phyloP scores from a whole-genome alignment of 495 filamentous ascomycete species.

The Pyrenula massariospora region DNA sequence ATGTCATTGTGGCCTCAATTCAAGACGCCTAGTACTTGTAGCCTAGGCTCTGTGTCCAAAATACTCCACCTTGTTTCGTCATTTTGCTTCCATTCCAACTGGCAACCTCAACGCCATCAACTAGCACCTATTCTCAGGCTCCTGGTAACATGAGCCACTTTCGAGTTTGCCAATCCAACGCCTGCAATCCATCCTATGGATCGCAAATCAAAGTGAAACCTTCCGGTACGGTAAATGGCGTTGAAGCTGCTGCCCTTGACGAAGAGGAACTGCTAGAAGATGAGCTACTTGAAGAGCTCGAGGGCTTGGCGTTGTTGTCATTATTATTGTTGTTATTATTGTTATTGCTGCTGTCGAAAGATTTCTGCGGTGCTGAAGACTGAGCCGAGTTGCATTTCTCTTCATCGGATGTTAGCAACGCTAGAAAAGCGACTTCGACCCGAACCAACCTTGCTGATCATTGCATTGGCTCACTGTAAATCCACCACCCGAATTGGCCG shows the following conservation, averaged over 20 bases:
- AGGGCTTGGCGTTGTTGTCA: neutral
- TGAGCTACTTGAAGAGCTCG: neutral
- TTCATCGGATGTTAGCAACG: constrained; percentile 11
- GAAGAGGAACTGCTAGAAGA: constrained; percentile 1
- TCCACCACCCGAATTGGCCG: constrained; percentile 2
- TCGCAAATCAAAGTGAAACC: neutral
- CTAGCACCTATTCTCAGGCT: too few species aligned
- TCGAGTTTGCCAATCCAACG: too few species aligned
- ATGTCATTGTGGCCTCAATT: too few species aligned
- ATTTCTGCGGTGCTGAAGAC: neutral
- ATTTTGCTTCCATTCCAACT: too few species aligned
- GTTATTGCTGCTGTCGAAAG: neutral
- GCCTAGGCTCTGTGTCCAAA: too few species aligned
- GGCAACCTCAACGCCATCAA: too few species aligned
- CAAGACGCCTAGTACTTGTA: too few species aligned
- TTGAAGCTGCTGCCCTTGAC: neutral
- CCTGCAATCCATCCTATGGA: neutral
- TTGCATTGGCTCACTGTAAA: constrained; percentile 5
- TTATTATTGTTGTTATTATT: neutral
- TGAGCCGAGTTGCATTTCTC: constrained; percentile 1
- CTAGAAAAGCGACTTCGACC: too few species aligned
- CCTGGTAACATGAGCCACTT: too few species aligned
- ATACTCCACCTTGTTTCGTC: too few species aligned
- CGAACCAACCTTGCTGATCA: neutral
- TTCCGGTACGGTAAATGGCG: neutral